Base-by-base conservation (phyloP, 352 stramenopile species). In the Pythium vanterpoolii region DNA sequence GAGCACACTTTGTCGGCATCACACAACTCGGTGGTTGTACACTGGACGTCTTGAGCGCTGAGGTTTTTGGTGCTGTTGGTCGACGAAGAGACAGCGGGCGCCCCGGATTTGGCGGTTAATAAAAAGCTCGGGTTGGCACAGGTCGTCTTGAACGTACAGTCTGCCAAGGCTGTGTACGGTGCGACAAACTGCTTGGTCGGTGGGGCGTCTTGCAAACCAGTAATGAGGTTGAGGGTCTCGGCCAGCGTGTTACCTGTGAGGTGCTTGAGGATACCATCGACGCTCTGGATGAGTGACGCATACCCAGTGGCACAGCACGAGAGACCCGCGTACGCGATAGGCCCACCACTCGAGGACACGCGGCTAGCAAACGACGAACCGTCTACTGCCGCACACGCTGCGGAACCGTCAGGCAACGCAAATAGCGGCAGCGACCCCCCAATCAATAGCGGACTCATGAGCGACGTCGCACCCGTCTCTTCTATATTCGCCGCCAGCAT, bases 1-100 rank as follows among this genome's bases (percentile, higher is more conserved):
- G 71, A 76, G 52, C 81, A 91, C 14, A 90, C 78, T 13, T 85
- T 68, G 50, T 83, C 73, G 26, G 72, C 68, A 58, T 90, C 71
- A 28, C 83, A 92, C 30, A 76, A 62, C 16, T 83, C 58, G 8
- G 69, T 68, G 36, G 77, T 83, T 27, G 68, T 71, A 50, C 83
- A 92, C 45, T 73, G 72, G 1, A 90, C 64, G 28, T 79, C 72
- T 39, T 76, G 55, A 0, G 74, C 70, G 11, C 45, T 16, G 16
- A 27, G 31, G 28, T 54, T 64, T 38, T 80, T 76, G 6, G 49
- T 21, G 8, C 61, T 73, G 49, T 79, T 83, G 44, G 51, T 69
- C 7, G 50, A 19, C n/a, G n/a, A n/a, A n/a, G n/a, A n/a, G 19
- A 56, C 47, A 1, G 55, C 58, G 0, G 48, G 33, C 19, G 45